Evolutionary conservation across 2,329 filamentous ascomycete genomes (phyloP), one percentile per base, ranked within the genome.

Genomic region (Ramichloridium luteum): DNA sequence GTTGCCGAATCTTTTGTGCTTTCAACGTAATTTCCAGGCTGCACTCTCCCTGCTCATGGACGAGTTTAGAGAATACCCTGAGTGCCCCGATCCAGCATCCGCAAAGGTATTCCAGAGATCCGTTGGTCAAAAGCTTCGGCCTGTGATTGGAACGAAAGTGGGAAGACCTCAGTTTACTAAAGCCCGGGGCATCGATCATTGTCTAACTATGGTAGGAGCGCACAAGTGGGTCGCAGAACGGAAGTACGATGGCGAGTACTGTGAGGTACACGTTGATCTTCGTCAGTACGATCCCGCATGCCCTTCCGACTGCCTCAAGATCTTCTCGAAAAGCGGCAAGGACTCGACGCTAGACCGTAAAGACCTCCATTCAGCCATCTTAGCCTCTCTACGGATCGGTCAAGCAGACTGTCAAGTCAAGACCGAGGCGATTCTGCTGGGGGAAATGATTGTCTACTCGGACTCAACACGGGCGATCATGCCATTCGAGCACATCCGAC

Each of bases 291-390:
- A 40, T 14, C 43, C 41, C 5, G 28, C 50, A 36, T 8, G n/a
- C 8, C 20, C 20, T 8, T 8, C 20, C 8, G 50, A 67, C 1
- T 69, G 65, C 28, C 73, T 93, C 16, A 77, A 79, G 40, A 88
- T 93, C 16, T 93, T 90, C 51, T 92, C 84, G 6, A 94, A 93
- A 52, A 90, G 83, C 47, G 83, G 85, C 36, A 92, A 90, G 51
- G 82, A 93, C 43, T 88, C 84, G 27, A 93, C 84, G 0, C 50
- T 60, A 31, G 85, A 93, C 52, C 70, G 80, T 18, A 45, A 54
- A 8, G 63, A 61, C 1, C 54, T 92, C 13, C 74, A 80, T 33
- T 65, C 67, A 2, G 67, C 67, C 1, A 74, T 93, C 34, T 63
- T 67, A 25, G 60, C 73, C 3, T 77, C 77, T 3, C 59, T 93